A percentile compares a stretch with the other conserved stretches of the same genome.
Evolutionary conservation across 2,329 filamentous ascomycete genomes (phyloP).

Genomic region (Fusarium sp.): DNA sequence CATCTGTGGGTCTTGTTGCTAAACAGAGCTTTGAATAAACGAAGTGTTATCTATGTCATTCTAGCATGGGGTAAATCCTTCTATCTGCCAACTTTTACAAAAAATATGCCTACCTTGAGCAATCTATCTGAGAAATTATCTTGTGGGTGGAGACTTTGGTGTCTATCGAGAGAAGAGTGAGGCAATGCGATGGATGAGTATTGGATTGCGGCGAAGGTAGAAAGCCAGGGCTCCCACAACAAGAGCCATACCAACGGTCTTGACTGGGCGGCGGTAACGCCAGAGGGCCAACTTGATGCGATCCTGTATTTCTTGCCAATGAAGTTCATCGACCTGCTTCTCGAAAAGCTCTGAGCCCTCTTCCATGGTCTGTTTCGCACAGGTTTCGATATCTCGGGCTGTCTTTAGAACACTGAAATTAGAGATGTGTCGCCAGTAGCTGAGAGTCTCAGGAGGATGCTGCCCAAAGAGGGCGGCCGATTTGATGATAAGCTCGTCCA

Average conservation of each 20-base stretch:
- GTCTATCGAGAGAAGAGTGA: constrained; percentile 39
- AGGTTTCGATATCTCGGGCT: constrained; percentile 62
- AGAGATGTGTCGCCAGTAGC: constrained; percentile 77
- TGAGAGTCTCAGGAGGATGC: constrained; percentile 77
- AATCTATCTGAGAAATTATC: not conserved
- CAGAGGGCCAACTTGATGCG: constrained; percentile 54
- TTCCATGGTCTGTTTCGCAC: constrained; percentile 64
- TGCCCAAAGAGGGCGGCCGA: constrained; percentile 69
- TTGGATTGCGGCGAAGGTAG: constrained; percentile 65
- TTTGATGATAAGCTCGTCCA: constrained; percentile 77
- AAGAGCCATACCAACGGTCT: constrained; percentile 69
- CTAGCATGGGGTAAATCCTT: not conserved
- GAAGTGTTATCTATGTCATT: constrained; percentile 9
- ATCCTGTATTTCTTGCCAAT: constrained; percentile 63
- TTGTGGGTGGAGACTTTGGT: not conserved
- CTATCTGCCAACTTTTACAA: constrained; percentile 6
- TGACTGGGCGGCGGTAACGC: constrained; percentile 71
- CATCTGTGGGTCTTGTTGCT: constrained; percentile 22
- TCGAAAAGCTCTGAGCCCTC: constrained; percentile 75
- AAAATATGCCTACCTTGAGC: not conserved
- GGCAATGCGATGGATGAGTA: constrained; percentile 39
- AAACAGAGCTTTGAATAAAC: constrained; percentile 12
- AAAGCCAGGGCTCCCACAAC: constrained; percentile 73
- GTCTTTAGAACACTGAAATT: constrained; percentile 85
- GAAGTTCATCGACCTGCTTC: constrained; percentile 76